These are phyloP conservation scores for Saturnispora bothae DNA, from an alignment of 805 yeast species.

Conservation along the genomic window DNA sequence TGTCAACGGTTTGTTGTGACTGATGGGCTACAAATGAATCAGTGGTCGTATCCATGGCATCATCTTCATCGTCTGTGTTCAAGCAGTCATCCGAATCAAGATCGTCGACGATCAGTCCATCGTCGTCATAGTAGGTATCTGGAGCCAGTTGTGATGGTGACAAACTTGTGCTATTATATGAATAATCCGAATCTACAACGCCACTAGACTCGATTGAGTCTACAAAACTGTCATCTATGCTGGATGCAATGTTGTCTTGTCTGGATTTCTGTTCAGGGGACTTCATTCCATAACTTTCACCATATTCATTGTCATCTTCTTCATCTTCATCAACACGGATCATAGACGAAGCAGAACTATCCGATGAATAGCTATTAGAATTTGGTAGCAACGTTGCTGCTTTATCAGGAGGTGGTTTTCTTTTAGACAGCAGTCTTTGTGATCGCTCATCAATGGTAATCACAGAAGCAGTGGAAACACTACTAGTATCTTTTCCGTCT, in stretches of 20 bases:
- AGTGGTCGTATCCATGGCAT: background rate
- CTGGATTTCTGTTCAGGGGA: too few species aligned
- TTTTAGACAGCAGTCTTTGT: constrained; percentile 3
- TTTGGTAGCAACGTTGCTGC: background rate
- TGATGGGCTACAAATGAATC: background rate
- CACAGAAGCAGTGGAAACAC: background rate
- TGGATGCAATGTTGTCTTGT: too few species aligned
- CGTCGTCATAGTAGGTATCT: constrained; percentile 5
- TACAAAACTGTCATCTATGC: constrained; percentile 11
- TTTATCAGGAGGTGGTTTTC: constrained; percentile 2
- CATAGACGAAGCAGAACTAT: background rate
- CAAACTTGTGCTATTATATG: constrained; percentile 8
- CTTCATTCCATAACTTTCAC: background rate
- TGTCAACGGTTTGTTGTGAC: constrained; percentile 3
- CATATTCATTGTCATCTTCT: background rate
- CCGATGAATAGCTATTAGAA: background rate
- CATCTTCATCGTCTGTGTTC: constrained; percentile 5
- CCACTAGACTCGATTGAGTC: constrained; percentile 20
- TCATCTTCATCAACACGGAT: background rate
- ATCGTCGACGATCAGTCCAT: constrained; percentile 11
- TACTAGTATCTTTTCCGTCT: too few species aligned
- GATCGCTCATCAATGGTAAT: background rate
- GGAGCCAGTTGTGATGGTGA: background rate
- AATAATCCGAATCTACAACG: constrained; percentile 20
- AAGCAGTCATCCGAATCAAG: constrained; percentile 23